A percentile compares a stretch with the other conserved stretches of the same genome.
Evolutionary conservation across 768 basidiomycete genomes (phyloP).

Genomic region (Lactarius quietus): DNA sequence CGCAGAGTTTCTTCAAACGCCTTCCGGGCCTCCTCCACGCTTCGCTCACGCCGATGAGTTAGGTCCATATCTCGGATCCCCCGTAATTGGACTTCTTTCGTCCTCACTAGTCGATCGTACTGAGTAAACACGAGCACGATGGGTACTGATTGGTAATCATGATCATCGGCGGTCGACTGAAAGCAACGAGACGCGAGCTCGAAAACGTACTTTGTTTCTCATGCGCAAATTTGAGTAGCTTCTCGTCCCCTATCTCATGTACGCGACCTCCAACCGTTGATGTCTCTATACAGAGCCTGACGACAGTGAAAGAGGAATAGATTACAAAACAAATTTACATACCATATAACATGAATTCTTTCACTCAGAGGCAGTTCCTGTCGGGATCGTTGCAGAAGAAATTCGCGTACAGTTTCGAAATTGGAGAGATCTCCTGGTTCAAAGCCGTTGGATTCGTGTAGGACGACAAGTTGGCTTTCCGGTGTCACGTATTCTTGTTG

Average conservation of each 20-base stretch:
- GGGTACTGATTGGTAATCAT: neutral
- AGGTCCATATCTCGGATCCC: neutral
- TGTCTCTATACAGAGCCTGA: too few relatives aligned
- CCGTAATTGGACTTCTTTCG: neutral
- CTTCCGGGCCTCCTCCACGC: neutral
- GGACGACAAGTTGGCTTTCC: too few relatives aligned
- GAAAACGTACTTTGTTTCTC: neutral
- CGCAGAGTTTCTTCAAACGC: neutral
- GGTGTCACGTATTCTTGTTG: neutral
- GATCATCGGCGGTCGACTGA: neutral
- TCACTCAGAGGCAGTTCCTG: neutral
- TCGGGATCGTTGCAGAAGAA: neutral
- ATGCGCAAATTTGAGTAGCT: neutral
- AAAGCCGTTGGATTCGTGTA: too few relatives aligned
- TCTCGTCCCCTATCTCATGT: neutral
- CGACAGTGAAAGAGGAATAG: too few relatives aligned
- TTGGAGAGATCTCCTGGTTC: too few relatives aligned
- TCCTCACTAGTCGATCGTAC: neutral
- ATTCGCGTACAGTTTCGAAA: too few relatives aligned
- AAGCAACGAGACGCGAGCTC: neutral
- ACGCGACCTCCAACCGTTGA: neutral
- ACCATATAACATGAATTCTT: too few relatives aligned
- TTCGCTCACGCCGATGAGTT: neutral
- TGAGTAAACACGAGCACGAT: neutral
- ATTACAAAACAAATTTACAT: too few relatives aligned